These are phyloP conservation scores for Stemphylium beticola DNA, from an alignment of 2,329 filamentous ascomycete genomes.

Conservation along the genomic window DNA sequence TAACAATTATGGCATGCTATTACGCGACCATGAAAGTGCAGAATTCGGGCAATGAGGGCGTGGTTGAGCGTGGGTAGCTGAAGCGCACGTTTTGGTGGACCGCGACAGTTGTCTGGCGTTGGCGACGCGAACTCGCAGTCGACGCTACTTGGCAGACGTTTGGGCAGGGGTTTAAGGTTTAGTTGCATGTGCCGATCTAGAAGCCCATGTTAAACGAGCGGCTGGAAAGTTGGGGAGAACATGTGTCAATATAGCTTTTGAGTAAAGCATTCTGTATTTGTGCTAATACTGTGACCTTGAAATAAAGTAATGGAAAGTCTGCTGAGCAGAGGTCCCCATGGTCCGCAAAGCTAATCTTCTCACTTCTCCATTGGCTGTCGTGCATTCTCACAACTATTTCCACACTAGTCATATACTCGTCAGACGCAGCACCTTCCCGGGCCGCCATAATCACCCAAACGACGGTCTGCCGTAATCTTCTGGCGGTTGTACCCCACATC, in stretches of 20 bases:
- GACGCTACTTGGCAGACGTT: conserved; percentile 35
- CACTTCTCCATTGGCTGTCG: neutral
- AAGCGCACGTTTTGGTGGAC: conserved; percentile 24
- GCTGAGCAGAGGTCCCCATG: neutral
- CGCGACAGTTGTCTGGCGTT: conserved; percentile 40
- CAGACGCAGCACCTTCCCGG: neutral
- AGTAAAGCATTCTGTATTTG: neutral
- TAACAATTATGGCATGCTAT: conserved; percentile 31
- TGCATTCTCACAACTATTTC: neutral
- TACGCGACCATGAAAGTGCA: conserved; percentile 31
- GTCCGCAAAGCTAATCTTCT: neutral
- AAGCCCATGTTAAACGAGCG: conserved; percentile 16
- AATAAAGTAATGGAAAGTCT: neutral
- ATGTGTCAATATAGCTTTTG: neutral
- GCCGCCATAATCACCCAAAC: neutral
- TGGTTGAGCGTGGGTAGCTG: conserved; percentile 20
- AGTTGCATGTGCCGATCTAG: conserved; percentile 39
- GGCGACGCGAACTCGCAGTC: conserved; percentile 41
- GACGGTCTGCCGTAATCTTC: neutral
- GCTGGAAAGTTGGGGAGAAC: conserved; percentile 1
- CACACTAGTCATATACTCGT: neutral
- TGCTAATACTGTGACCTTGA: neutral
- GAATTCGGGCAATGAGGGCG: conserved; percentile 2
- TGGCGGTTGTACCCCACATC: neutral
- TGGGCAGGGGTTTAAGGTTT: conserved; percentile 40